phyloP scores from a whole-genome alignment of 441 rosid genomes.

The Sinapis alba region DNA sequence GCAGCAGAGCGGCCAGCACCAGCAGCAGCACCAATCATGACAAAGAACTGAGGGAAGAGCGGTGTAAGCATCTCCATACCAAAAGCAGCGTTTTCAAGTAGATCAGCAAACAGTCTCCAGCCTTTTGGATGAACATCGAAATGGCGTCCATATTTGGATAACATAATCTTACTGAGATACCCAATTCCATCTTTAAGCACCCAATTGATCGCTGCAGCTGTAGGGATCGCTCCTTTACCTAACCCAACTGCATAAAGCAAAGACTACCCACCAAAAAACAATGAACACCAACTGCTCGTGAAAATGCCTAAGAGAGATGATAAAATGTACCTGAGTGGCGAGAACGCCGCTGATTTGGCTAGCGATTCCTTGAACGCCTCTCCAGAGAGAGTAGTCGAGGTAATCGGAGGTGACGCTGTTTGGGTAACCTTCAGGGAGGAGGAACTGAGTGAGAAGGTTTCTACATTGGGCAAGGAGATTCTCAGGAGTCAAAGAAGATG shows the following conservation, averaged over 20 bases:
- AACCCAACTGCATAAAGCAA: conserved; percentile 96
- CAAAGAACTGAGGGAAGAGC: conserved; percentile 80
- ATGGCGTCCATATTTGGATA: conserved; percentile 94
- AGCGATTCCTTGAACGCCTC: conserved; percentile 92
- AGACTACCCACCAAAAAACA: conserved; percentile 47
- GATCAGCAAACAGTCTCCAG: conserved; percentile 97
- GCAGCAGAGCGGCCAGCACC: conserved; percentile 98
- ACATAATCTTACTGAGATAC: conserved; percentile 84
- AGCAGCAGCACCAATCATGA: conserved; percentile 84
- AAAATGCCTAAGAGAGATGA: conserved; percentile 27
- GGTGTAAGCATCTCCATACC: conserved; percentile 97
- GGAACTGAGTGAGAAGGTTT: conserved; percentile 49
- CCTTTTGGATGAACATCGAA: conserved; percentile 97
- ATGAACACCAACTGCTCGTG: conserved; percentile 12
- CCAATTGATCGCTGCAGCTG: conserved; percentile 97
- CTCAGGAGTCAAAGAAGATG: conserved; percentile 39
- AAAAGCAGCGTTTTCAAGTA: conserved; percentile 87
- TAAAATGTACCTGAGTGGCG: conserved; percentile 75
- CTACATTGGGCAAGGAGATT: conserved; percentile 51
- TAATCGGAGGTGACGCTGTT: conserved; percentile 84
- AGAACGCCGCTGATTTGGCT: conserved; percentile 93
- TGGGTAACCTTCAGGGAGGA: conserved; percentile 95
- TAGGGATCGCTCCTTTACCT: conserved; percentile 97
- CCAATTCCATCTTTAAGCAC: conserved; percentile 98
- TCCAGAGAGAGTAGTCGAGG: conserved; percentile 91